Evolutionary conservation across 2,329 filamentous ascomycete species (phyloP), one percentile per base, ranked within the genome.

Genomic region (Calonectria henricotiae): DNA sequence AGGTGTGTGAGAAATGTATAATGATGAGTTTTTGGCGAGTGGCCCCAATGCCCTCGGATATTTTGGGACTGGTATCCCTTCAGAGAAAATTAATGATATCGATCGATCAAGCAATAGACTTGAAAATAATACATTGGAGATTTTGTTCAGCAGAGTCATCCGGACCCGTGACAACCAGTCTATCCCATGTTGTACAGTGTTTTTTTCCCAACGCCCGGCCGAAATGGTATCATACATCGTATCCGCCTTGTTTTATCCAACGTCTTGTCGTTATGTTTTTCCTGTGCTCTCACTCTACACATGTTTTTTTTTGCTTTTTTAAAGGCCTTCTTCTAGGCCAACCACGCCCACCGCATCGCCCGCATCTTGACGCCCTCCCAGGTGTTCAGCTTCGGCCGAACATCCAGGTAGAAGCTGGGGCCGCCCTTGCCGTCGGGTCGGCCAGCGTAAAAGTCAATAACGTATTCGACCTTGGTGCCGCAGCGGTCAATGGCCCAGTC

Each of bases 401-500:
- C 90, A 76, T 93, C 90, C 17, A 93, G 82, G 75, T 91, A 92
- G 79, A 93, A 93, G 73, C 90, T 92, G 6, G 86, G 83, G 0
- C 80, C 82, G 2, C 82, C 80, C 35, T 80, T 79, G 30, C 78
- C 79, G 23, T 80, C 81, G 3, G 84, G 82, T 6, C 88, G 85
- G 0, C 96, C 96, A 5, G 94, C 91, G 80, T 99, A 99, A 78
- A 99, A 99, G 83, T 99, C 96, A 82, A 99, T 99, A 44, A 99
- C 93, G 81, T 99, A 99, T 78, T 98, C 96, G 60, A 99, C 85
- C 78, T 90, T 90, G 23, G 87, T 92, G 35, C 93, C 96, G 80
- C 96, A 98, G 62, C 96, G 88, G 83, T 99, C 95, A 41, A 99
- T 92, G 27, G 98, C 91, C 96, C 96, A 99, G 82, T 99, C 96